Conservation (phyloP, 2,329 filamentous ascomycete genomes). For the Cercospora sp. region DNA sequence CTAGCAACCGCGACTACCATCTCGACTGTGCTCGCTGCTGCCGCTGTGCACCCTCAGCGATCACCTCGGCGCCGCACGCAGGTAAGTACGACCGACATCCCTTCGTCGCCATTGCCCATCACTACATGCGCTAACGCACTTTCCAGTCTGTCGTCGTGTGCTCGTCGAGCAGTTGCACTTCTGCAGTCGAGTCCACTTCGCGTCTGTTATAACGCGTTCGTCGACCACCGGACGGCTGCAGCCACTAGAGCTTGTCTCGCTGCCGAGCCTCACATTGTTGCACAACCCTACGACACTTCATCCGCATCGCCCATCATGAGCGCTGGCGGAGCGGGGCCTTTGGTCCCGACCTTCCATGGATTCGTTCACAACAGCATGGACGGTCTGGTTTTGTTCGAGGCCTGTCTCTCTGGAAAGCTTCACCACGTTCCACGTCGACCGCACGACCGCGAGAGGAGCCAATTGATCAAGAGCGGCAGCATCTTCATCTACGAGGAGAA, state of each 20-base stretch:
- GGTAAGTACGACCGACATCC: not conserved
- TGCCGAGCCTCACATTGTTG: not conserved
- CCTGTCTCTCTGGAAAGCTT: constrained; percentile 68
- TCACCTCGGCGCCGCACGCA: constrained; percentile 5
- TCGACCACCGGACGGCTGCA: not conserved
- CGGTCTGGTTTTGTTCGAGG: constrained; percentile 78
- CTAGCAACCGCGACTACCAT: constrained; percentile 17
- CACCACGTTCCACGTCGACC: constrained; percentile 79
- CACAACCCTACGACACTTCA: not conserved
- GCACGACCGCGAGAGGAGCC: constrained; percentile 76
- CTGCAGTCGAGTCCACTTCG: constrained; percentile 1
- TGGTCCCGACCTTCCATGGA: constrained; percentile 43
- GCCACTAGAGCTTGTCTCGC: not conserved
- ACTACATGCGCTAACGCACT: constrained; percentile 12
- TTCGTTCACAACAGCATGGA: constrained; percentile 54
- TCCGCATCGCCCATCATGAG: constrained; percentile 33
- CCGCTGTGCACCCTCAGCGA: not conserved
- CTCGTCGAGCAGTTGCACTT: not conserved
- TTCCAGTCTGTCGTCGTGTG: constrained; percentile 2
- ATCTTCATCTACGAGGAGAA: constrained; percentile 92
- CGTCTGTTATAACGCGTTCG: not conserved
- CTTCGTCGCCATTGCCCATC: not conserved
- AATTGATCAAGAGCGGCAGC: constrained; percentile 78
- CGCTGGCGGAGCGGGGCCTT: constrained; percentile 39
- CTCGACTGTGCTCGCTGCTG: not conserved